A percentile compares a stretch with the other conserved stretches of the same genome.
Conservation (phyloP, 768 basidiomycete species). For the Suillus subalutaceus region DNA sequence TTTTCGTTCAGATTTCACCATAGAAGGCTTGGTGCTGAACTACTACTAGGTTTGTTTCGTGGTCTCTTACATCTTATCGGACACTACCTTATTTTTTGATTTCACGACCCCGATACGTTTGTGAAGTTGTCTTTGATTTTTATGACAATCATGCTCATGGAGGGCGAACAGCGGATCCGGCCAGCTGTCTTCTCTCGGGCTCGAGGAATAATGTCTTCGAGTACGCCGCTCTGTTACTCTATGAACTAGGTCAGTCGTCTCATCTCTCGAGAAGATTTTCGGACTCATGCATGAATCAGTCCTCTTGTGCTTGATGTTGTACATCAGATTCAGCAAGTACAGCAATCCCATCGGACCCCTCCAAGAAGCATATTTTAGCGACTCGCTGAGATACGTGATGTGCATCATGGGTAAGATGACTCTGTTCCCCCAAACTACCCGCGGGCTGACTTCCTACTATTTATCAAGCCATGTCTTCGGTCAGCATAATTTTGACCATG, state of each 20-base stretch:
- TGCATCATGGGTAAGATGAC: not conserved
- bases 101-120: not conserved
- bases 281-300: not conserved
- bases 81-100: not conserved
- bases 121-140: not conserved
- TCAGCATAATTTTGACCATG: not conserved
- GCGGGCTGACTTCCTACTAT: not conserved
- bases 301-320: not conserved
- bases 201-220: not conserved
- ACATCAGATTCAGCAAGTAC: constrained; percentile 3
- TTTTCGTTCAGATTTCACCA: not conserved
- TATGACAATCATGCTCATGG: not conserved
- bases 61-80: not conserved
- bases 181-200: not conserved
- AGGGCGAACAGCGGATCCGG: not conserved
- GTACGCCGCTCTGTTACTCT: not conserved
- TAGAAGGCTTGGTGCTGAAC: not conserved
- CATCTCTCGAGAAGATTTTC: not conserved
- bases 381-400: not conserved
- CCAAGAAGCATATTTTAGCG: not conserved
- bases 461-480: not conserved
- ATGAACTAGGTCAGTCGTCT: not conserved
- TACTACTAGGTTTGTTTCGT: not conserved
- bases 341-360: not conserved
- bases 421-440: not conserved